These are phyloP conservation scores for Golubevia sp. DNA, from an alignment of 1,284 basidiomycete species.

Conservation along the genomic window DNA sequence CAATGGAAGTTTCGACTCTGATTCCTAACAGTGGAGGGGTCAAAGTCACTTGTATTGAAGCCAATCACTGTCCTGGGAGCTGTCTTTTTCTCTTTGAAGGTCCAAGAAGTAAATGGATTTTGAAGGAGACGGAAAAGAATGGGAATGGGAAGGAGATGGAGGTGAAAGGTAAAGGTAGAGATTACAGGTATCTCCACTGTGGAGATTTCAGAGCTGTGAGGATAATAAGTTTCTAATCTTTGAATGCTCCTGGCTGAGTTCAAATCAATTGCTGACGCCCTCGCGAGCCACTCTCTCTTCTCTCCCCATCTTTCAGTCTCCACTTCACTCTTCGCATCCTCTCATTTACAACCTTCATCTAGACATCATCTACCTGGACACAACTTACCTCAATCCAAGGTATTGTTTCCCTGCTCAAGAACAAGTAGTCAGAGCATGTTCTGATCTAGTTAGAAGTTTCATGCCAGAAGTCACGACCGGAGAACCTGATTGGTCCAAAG, in stretches of 20 bases:
- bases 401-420: slow-evolving; percentile 59
- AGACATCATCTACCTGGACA: slow-evolving; percentile 59
- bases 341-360: slow-evolving; percentile 11
- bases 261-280: background rate
- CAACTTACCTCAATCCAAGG: slow-evolving; percentile 53
- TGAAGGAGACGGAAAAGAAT: background rate
- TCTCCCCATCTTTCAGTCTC: background rate
- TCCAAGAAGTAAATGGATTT: slow-evolving; percentile 35
- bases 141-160: too few relatives aligned
- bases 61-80: slow-evolving; percentile 58
- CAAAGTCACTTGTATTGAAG: slow-evolving; percentile 49
- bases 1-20: slow-evolving; percentile 34
- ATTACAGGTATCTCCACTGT: slow-evolving; percentile 51
- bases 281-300: background rate
- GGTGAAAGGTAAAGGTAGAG: slow-evolving; percentile 4
- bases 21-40: slow-evolving; percentile 51
- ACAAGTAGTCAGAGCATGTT: slow-evolving; percentile 54
- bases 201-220: slow-evolving; percentile 53
- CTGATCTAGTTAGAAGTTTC: slow-evolving; percentile 23
- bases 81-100: slow-evolving; percentile 55
- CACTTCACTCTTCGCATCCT: too few relatives aligned
- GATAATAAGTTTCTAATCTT: background rate
- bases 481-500: slow-evolving; percentile 4
- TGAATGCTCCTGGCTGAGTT: background rate
- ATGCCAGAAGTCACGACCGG: background rate